Base-by-base conservation (phyloP, 495 filamentous ascomycete genomes). In the Penicillium canescens region DNA sequence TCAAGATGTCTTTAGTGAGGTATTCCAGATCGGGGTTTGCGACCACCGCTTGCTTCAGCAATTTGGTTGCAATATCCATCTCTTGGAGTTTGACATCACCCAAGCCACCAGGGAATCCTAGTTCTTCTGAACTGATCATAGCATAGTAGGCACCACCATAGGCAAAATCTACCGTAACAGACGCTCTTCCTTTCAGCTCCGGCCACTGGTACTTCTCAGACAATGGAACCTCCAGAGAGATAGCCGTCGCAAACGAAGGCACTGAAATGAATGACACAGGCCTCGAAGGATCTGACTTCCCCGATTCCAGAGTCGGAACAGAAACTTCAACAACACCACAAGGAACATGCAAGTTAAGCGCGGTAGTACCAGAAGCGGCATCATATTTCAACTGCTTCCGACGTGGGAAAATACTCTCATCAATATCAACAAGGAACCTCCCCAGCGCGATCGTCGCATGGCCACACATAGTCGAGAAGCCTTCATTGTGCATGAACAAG, bases 391-490 rank as follows among this genome's bases (percentile, higher is more conserved):
- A 41, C 6, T 56, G 42, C 0, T 33, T 46, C 11, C 60, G 39
- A 16, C 41, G 48, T 3, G 60, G 56, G 21, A 62, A 59, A 6
- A 59, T 14, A 9, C 10, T 42, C 28, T 58, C 55, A 39, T 56
- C 51, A 21, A 36, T 16, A 28, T 59, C 56, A 14, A 59, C 60
- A 9, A 62, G 44, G 46, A 74, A 71, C 2, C 71, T 57, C 0
- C 71, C 71, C 26, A 72, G 39, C 1, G 67, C 71, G 44, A 74
- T 65, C 8, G 71, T 72, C 10, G 69, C 71, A 60, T 74, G 71
- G 54, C 86, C 85, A 54, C 87, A 89, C 56, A 96, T 90, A 3
- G 85, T 87, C 14, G 83, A 81, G 63, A 91, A 96, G 16, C 90
- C 92, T 40, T 87, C 87, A 41, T 92, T 86, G 46, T 89, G 64